Evolutionary conservation across 129 eudicot species (phyloP).

Genomic region (Centrapalus pauciflorus): DNA sequence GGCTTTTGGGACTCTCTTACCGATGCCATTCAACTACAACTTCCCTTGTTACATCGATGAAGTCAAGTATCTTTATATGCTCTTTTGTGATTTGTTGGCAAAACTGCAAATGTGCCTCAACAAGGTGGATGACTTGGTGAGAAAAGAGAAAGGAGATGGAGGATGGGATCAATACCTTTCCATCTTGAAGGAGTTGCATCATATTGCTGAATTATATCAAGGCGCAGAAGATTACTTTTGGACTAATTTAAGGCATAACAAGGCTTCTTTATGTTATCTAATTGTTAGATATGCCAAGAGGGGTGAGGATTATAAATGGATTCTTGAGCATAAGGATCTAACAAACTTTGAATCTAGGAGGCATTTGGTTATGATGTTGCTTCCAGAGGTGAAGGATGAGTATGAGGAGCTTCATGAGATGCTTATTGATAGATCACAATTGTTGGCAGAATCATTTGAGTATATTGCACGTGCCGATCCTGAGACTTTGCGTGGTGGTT

Average conservation of each 20-base stretch:
- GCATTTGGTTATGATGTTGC: slow-evolving; percentile 69
- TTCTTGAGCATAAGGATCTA: slow-evolving; percentile 53
- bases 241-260: slow-evolving; percentile 38
- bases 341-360: slow-evolving; percentile 68
- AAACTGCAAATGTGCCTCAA: slow-evolving; percentile 43
- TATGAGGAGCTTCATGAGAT: slow-evolving; percentile 80
- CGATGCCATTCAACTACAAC: slow-evolving; percentile 1
- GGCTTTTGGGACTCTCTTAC: neutral
- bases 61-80: slow-evolving; percentile 17
- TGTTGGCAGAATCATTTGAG: slow-evolving; percentile 71
- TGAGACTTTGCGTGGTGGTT: slow-evolving; percentile 48
- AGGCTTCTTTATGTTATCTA: slow-evolving; percentile 47
- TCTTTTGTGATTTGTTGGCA: slow-evolving; percentile 31
- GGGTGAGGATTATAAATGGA: slow-evolving; percentile 58
- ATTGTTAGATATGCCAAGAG: slow-evolving; percentile 51
- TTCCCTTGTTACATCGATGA: slow-evolving; percentile 19
- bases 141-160: slow-evolving; percentile 27
- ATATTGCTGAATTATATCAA: slow-evolving; percentile 40
- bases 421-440: slow-evolving; percentile 76
- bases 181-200: slow-evolving; percentile 49
- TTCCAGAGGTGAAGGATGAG: slow-evolving; percentile 73
- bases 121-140: slow-evolving; percentile 35
- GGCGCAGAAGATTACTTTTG: slow-evolving; percentile 52
- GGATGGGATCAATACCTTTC: slow-evolving; percentile 60
- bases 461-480: slow-evolving; percentile 48